Conservation (phyloP, 2,329 filamentous ascomycete genomes). For the Hirsutella minnesotensis region DNA sequence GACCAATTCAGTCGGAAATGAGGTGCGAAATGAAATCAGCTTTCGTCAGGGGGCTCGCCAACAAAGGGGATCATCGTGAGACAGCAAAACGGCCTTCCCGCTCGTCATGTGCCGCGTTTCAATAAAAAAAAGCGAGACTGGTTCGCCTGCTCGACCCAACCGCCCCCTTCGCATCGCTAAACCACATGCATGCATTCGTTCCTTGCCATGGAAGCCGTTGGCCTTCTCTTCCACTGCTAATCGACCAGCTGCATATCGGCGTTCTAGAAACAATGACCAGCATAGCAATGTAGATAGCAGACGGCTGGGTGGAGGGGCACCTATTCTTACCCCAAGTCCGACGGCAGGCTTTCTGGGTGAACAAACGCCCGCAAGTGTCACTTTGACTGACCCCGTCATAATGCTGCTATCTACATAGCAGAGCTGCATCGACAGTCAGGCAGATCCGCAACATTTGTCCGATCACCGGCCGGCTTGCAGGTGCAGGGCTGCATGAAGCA, state of each 20-base stretch:
- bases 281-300: no score
- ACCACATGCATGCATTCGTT: no score
- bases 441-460: not conserved
- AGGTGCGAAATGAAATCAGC: conserved; percentile 7
- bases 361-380: not conserved
- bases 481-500: conserved; percentile 4
- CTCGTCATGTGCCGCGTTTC: not conserved
- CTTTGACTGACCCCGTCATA: not conserved
- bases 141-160: no score
- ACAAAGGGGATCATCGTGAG: not conserved
- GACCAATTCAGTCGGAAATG: conserved; percentile 5
- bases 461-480: conserved; percentile 4
- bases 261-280: no score
- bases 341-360: not conserved
- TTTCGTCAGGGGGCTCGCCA: not conserved
- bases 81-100: not conserved
- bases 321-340: no score
- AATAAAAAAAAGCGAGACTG: not conserved
- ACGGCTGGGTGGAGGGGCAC: no score
- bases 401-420: not conserved
- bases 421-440: not conserved
- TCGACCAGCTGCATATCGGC: no score
- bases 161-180: no score
- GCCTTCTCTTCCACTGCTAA: no score
- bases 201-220: no score